Base-by-base conservation (phyloP, 2,329 filamentous ascomycete genomes). In the Endocalyx cinctus region DNA sequence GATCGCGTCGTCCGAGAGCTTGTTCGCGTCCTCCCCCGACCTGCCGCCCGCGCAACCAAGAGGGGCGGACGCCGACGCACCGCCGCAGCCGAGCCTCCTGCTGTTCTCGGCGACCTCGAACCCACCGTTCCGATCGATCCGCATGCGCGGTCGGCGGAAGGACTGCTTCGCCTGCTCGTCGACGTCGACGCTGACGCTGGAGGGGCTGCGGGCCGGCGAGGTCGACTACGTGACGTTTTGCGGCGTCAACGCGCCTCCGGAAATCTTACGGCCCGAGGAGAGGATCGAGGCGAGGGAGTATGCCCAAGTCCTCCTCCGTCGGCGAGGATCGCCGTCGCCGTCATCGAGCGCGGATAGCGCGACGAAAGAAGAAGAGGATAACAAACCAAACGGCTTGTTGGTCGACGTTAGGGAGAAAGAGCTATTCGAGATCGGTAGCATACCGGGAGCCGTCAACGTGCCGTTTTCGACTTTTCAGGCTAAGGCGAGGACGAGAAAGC, bases 141-240 rank as follows among this genome's bases (percentile, higher is more conserved):
- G 79, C 17, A 76, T 97, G 59, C 77, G 86, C 12, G 70, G 77
- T 1, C 72, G 82, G 31, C 74, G 85, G 31, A 59, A 67, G 7
- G 77, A 78, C 25, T 97, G 92, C 51, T 77, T 85, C 22, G 83
- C 84, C 1, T 98, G 92, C 56, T 84, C 83, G 0, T 62, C 71
- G 0, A 59, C 70, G 7, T 70, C 76, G 0, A 75, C 66, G 0
- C 69, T 96, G 10, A 82, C 81, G 0, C 54, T 77, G 6, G 68
- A 80, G 10, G 73, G 70, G 6, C 61, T 95, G 32, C 64, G 59
- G 14, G 72, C 70, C 0, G 82, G 84, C 0, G 80, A 76, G 5
- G 66, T 89, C 29, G 87, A 96, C 54, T 97, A 97, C 54, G 72
- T 84, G 1, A 78, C 82, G 33, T 96, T 97, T 54, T 97, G 90